phyloP scores from a whole-genome alignment of 768 basidiomycete species.

The Coprinopsis marcescibilis region DNA sequence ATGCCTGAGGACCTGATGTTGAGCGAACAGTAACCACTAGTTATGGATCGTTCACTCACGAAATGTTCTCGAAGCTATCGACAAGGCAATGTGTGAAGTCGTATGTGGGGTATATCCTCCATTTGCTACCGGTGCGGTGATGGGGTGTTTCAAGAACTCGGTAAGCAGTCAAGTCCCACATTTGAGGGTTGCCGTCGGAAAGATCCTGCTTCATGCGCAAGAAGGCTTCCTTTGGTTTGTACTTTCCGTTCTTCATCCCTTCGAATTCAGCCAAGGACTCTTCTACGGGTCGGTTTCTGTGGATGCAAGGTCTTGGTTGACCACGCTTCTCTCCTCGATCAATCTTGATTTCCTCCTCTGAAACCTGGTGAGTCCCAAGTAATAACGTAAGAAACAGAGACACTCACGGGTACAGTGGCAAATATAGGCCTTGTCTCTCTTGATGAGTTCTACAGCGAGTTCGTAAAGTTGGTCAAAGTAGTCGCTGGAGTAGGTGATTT shows the following conservation, averaged over 20 bases:
- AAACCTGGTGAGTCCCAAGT: constrained; percentile 7
- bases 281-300: constrained; percentile 77
- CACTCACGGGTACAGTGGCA: constrained; percentile 91
- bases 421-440: constrained; percentile 89
- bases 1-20: constrained; percentile 50
- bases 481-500: constrained; percentile 98
- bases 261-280: constrained; percentile 88
- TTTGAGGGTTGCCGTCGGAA: constrained; percentile 89
- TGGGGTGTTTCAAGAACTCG: constrained; percentile 87
- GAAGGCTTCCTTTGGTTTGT: constrained; percentile 87
- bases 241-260: constrained; percentile 87
- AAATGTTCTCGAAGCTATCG: constrained; percentile 98
- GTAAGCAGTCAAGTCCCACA: constrained; percentile 99
- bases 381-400: neutral
- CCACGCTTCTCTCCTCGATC: constrained; percentile 84
- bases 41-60: constrained; percentile 64
- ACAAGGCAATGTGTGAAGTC: constrained; percentile 98
- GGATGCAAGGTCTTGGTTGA: constrained; percentile 77
- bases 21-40: too few relatives aligned
- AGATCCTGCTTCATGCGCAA: constrained; percentile 98
- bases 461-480: constrained; percentile 87
- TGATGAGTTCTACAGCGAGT: constrained; percentile 83
- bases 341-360: constrained; percentile 89
- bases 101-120: constrained; percentile 98
- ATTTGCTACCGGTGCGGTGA: constrained; percentile 87